phyloP scores from a whole-genome alignment of 345 rosid genomes.

The Citrus maxima region DNA sequence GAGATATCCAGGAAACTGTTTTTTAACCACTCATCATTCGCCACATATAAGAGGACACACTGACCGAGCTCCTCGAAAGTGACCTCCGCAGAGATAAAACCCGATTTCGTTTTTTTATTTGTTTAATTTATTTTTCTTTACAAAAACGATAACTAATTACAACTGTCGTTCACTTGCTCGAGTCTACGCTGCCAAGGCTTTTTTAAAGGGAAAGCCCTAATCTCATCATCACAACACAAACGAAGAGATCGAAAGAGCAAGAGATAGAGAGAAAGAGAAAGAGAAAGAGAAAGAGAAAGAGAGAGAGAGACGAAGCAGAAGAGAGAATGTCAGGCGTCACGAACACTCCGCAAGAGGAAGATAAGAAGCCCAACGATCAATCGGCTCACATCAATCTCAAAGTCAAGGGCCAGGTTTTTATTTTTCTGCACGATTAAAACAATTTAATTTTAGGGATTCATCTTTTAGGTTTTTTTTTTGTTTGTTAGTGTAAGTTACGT shows the following conservation, averaged over 20 bases:
- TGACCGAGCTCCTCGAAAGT: neutral
- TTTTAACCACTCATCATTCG: neutral
- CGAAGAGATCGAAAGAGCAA: neutral
- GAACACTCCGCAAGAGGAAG: constrained; percentile 47
- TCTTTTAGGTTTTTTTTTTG: neutral
- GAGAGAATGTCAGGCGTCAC: constrained; percentile 31
- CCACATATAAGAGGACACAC: neutral
- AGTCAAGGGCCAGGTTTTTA: constrained; percentile 80
- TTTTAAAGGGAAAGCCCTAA: neutral
- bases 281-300: neutral
- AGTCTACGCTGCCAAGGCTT: neutral
- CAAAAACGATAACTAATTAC: too few relatives aligned
- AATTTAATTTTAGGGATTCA: neutral
- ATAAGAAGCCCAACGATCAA: constrained; percentile 76
- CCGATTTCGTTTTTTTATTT: neutral
- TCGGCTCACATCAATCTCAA: constrained; percentile 78
- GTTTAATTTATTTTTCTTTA: neutral
- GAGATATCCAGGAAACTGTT: neutral
- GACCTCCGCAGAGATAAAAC: neutral
- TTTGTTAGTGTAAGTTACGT: neutral
- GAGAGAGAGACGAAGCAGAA: neutral
- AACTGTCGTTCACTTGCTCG: neutral
- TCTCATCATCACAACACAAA: neutral
- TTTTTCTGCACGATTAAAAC: neutral
- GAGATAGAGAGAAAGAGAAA: neutral